Conservation (phyloP, 2,329 filamentous ascomycete genomes). For the Orbilia oligospora region DNA sequence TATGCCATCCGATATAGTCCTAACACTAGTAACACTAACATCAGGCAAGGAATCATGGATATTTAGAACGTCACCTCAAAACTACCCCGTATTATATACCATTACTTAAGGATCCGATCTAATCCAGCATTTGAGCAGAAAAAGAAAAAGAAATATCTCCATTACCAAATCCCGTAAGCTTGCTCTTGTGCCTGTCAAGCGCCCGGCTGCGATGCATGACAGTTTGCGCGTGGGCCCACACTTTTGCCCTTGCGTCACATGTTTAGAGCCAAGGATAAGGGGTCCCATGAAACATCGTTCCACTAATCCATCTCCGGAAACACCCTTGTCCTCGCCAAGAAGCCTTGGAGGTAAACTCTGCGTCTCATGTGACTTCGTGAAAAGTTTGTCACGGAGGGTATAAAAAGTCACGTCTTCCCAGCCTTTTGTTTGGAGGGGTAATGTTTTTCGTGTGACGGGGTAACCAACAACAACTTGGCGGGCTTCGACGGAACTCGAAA, state of each 20-base stretch:
- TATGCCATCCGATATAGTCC: neutral
- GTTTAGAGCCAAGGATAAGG: slow-evolving; percentile 9
- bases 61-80: neutral
- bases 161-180: slow-evolving; percentile 22
- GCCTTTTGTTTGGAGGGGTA: slow-evolving; percentile 21
- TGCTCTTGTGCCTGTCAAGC: slow-evolving; percentile 6
- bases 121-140: neutral
- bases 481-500: slow-evolving; percentile 7
- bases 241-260: slow-evolving; percentile 42
- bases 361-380: slow-evolving; percentile 47
- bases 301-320: slow-evolving; percentile 15
- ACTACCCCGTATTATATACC: too few relatives aligned
- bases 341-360: neutral
- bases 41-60: neutral
- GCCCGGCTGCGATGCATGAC: slow-evolving; percentile 19
- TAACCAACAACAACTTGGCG: slow-evolving; percentile 23
- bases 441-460: slow-evolving; percentile 11
- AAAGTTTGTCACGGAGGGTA: slow-evolving; percentile 9
- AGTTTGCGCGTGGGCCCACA: slow-evolving; percentile 26
- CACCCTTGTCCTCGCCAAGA: slow-evolving; percentile 29
- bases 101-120: neutral
- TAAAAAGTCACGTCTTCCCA: slow-evolving; percentile 60
- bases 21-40: neutral
- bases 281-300: slow-evolving; percentile 5
- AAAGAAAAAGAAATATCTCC: neutral